Conservation (phyloP, 2,329 filamentous ascomycete species). For the Apiospora malaysiana region DNA sequence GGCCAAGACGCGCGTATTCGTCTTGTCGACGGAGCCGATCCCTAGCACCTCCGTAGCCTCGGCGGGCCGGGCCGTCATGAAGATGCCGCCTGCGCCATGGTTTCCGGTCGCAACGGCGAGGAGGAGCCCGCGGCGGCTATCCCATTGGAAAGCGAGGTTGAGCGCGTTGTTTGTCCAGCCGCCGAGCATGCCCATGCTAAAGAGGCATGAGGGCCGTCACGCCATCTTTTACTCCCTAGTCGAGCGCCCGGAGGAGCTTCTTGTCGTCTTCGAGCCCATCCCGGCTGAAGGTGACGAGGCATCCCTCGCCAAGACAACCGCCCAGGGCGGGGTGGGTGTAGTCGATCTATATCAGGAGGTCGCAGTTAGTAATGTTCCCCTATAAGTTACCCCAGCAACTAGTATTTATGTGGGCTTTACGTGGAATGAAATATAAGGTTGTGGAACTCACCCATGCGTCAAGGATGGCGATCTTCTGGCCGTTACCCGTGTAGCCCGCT, state of each 20-base stretch:
- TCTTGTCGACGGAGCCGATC: constrained; percentile 35
- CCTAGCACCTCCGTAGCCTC: constrained; percentile 33
- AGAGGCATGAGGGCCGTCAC: constrained; percentile 40
- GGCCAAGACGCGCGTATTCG: constrained; percentile 21
- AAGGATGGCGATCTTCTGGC: constrained; percentile 49
- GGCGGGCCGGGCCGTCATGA: constrained; percentile 32
- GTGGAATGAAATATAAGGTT: neutral
- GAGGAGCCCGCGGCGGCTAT: constrained; percentile 22
- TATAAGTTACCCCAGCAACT: neutral
- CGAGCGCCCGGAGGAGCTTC: constrained; percentile 48
- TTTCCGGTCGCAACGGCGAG: constrained; percentile 38
- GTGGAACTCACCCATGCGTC: constrained; percentile 35
- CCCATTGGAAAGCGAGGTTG: neutral
- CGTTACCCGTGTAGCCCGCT: constrained; percentile 51
- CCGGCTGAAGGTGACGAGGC: constrained; percentile 43
- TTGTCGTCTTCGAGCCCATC: constrained; percentile 35
- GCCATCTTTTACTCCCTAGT: constrained; percentile 49
- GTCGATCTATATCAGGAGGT: constrained; percentile 41
- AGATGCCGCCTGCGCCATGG: constrained; percentile 32
- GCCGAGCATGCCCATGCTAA: constrained; percentile 32
- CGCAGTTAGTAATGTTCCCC: neutral
- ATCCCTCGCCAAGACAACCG: constrained; percentile 57
- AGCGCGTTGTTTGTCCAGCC: neutral
- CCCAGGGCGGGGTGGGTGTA: constrained; percentile 58
- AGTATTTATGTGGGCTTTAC: neutral